Conservation (phyloP, 257 asterid genomes). For the Mitragyna speciosa region DNA sequence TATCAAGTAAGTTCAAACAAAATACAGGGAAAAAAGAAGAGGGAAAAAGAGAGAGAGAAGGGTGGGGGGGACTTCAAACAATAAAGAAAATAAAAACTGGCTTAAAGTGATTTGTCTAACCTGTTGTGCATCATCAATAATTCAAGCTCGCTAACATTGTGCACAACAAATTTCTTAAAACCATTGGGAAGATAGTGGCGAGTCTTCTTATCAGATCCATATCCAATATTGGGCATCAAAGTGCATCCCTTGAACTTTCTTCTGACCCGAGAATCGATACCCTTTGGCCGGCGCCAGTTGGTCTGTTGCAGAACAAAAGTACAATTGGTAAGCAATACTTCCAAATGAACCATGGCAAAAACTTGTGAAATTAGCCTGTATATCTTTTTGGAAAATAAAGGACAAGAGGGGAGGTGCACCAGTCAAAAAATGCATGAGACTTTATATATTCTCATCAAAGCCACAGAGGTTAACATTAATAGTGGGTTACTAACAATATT, state of each 20-base stretch:
- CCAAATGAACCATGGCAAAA: background rate
- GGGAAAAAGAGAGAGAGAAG: too few relatives aligned
- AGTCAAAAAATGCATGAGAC: too few relatives aligned
- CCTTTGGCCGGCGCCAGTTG: slow-evolving; percentile 54
- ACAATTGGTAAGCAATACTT: background rate
- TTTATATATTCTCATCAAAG: background rate
- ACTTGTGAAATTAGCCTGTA: background rate
- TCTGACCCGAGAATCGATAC: slow-evolving; percentile 54
- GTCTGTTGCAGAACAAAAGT: slow-evolving; percentile 16
- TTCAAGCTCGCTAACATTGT: slow-evolving; percentile 44
- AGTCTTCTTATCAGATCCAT: slow-evolving; percentile 47
- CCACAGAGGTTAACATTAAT: too few relatives aligned
- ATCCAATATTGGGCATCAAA: slow-evolving; percentile 49
- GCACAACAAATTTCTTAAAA: slow-evolving; percentile 50
- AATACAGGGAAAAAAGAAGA: too few relatives aligned
- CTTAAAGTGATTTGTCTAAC: slow-evolving; percentile 12
- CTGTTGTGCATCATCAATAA: slow-evolving; percentile 59
- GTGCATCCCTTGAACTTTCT: slow-evolving; percentile 53
- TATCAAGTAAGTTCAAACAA: too few relatives aligned
- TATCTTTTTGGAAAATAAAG: too few relatives aligned
- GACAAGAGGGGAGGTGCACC: too few relatives aligned
- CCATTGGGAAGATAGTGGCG: slow-evolving; percentile 52
- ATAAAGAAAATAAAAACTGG: too few relatives aligned
- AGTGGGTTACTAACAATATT: background rate
- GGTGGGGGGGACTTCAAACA: too few relatives aligned